phyloP scores from a whole-genome alignment of 129 eudicot genomes.

The Ambrosia trifida region DNA sequence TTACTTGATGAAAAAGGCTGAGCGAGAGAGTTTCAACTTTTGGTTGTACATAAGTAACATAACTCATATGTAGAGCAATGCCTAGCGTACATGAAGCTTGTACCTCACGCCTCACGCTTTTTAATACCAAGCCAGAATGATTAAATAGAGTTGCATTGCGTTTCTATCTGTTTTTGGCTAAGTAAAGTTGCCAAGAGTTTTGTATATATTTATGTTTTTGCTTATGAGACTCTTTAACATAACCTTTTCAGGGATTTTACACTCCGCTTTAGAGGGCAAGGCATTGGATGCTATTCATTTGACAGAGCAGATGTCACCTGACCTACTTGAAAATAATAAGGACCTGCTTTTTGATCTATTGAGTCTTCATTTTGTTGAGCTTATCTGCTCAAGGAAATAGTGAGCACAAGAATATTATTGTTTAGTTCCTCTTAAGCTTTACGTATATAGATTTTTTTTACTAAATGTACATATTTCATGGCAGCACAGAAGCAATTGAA shows the following conservation, averaged over 20 bases:
- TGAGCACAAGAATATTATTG: slow-evolving; percentile 33
- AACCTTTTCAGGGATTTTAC: slow-evolving; percentile 61
- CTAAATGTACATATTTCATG: slow-evolving; percentile 31
- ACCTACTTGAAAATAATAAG: slow-evolving; percentile 59
- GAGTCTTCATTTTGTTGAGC: slow-evolving; percentile 89
- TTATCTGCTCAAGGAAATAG: slow-evolving; percentile 72
- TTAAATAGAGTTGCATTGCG: background rate
- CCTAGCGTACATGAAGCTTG: too few relatives aligned
- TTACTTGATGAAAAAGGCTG: too few relatives aligned
- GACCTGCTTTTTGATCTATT: slow-evolving; percentile 85
- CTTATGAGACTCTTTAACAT: slow-evolving; percentile 16
- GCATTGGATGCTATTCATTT: slow-evolving; percentile 76
- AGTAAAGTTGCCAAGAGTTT: slow-evolving; percentile 5
- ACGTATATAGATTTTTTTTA: slow-evolving; percentile 9
- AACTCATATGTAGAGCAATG: too few relatives aligned
- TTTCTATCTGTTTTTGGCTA: slow-evolving; percentile 10
- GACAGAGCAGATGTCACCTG: slow-evolving; percentile 72
- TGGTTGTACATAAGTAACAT: too few relatives aligned
- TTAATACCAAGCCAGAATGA: too few relatives aligned
- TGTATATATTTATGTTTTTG: background rate
- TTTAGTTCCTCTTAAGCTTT: slow-evolving; percentile 8
- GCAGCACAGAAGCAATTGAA: slow-evolving; percentile 89
- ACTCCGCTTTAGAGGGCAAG: slow-evolving; percentile 66
- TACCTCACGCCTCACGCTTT: too few relatives aligned
- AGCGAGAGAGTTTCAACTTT: too few relatives aligned